phyloP scores from a whole-genome alignment of 1,139 yeast genomes.

The Suhomyces guaymorum region DNA sequence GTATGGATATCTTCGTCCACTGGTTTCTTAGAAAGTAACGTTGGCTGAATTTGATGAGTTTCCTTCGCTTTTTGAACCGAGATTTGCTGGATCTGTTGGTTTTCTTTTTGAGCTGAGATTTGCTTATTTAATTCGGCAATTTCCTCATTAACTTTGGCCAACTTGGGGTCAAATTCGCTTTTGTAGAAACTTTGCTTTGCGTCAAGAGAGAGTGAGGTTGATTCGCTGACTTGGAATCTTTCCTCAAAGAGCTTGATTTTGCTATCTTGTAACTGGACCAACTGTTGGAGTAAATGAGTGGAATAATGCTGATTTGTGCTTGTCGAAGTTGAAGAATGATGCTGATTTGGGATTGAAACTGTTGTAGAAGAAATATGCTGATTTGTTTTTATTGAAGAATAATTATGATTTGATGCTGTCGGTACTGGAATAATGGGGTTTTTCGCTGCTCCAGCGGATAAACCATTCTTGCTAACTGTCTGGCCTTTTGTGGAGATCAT shows the following conservation, averaged over 20 bases:
- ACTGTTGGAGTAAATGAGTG: slow-evolving; percentile 5
- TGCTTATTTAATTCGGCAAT: slow-evolving; percentile 2
- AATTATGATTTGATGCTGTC: too few relatives aligned
- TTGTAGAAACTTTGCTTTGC: slow-evolving; percentile 20
- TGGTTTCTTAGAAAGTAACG: too few relatives aligned
- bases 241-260: slow-evolving; percentile 16
- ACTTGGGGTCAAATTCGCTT: slow-evolving; percentile 17
- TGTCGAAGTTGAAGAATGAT: too few relatives aligned
- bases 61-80: slow-evolving; percentile 1
- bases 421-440: too few relatives aligned
- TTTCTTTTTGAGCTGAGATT: neutral
- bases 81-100: slow-evolving; percentile 1
- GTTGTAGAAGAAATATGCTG: too few relatives aligned
- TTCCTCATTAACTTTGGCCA: slow-evolving; percentile 6
- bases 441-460: too few relatives aligned
- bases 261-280: slow-evolving; percentile 15
- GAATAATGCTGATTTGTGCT: too few relatives aligned
- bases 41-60: too few relatives aligned
- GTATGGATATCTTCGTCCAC: slow-evolving; percentile 8
- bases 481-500: too few relatives aligned
- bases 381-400: too few relatives aligned
- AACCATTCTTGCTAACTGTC: too few relatives aligned
- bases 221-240: slow-evolving; percentile 17
- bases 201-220: slow-evolving; percentile 24
- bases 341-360: too few relatives aligned